These are phyloP conservation scores for Dactylonectria estremocensis DNA, from an alignment of 2,329 filamentous ascomycete genomes.

Conservation along the genomic window DNA sequence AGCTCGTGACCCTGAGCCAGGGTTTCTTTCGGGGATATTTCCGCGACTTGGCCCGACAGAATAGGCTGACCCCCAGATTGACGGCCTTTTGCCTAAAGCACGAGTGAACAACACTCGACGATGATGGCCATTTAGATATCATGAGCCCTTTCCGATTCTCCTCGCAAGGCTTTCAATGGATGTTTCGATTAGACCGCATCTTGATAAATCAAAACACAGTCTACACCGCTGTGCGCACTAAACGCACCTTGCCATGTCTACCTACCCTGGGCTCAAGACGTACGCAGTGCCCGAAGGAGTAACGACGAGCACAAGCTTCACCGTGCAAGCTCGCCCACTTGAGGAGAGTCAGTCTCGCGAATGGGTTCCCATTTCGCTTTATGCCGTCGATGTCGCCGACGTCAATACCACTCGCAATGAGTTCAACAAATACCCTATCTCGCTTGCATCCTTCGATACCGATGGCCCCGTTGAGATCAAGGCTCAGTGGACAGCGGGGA, in stretches of 20 bases:
- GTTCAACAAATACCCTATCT: slow-evolving; percentile 24
- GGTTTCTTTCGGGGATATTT: background rate
- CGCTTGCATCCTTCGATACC: slow-evolving; percentile 19
- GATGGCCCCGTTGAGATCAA: slow-evolving; percentile 22
- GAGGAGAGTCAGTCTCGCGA: background rate
- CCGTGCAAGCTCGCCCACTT: slow-evolving; percentile 8
- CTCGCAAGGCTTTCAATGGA: background rate
- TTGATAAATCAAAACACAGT: too few species aligned
- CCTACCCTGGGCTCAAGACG: background rate
- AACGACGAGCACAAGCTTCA: slow-evolving; percentile 3
- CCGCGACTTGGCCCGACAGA: background rate
- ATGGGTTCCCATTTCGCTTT: slow-evolving; percentile 11
- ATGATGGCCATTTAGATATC: background rate
- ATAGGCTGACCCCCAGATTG: background rate
- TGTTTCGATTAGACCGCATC: too few species aligned
- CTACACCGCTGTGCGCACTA: too few species aligned
- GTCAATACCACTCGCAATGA: slow-evolving; percentile 18
- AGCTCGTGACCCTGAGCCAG: background rate
- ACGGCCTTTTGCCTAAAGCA: background rate
- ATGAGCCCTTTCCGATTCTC: background rate
- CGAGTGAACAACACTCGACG: background rate
- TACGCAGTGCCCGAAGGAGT: slow-evolving; percentile 13
- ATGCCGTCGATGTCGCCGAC: slow-evolving; percentile 21
- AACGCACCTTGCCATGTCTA: background rate
- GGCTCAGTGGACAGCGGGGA: slow-evolving; percentile 5